Evolutionary conservation across 2,329 filamentous ascomycete genomes (phyloP), one percentile per base, ranked within the genome.

Genomic region (Ceratocystis destructans): DNA sequence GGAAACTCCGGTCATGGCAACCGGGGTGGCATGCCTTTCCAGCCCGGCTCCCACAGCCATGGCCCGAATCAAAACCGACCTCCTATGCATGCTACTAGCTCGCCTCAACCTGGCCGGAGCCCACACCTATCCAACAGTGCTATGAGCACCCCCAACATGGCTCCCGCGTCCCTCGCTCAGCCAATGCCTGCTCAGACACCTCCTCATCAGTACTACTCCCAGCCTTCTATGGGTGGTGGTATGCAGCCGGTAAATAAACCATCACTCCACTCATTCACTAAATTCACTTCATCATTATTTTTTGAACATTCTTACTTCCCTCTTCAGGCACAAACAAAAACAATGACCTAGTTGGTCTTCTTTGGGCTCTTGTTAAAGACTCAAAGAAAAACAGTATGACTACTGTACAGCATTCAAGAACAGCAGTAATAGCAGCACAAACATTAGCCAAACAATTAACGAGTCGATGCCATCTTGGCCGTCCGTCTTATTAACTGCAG

Each of bases 81-180:
- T 76, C 75, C 57, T 79, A 79, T 70, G 75, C 71, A 68, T 33
- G 83, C 80, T 70, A 80, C 82, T 53, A 86, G 86, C 77, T 88
- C 86, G 50, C 87, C 86, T 46, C 84, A 87, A 71, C 82, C 86
- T 70, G 76, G 79, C 65, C 81, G 82, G 73, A 87, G 87, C 78
- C 83, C 88, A 69, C 85, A 86, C 41, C 78, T 88, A 66, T 77
- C 84, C 33, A 82, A 82, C 66, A 84, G 85, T 45, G 81, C 87
- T 71, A 86, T 87, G 67, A 82, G 82, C 69, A 88, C 87, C 37
- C 86, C 89, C 69, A 84, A 87, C 77, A 86, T 86, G 85, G 82
- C 74, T 66, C 78, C 80, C 53, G 82, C 82, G 62, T 80, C 80
- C 69, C 83, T 83, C 73, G 76, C 77, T 68, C 66, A 65, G 31